Evolutionary conservation across 1,139 yeast genomes (phyloP).

Genomic region (Sugiyamaella neomexicana): DNA sequence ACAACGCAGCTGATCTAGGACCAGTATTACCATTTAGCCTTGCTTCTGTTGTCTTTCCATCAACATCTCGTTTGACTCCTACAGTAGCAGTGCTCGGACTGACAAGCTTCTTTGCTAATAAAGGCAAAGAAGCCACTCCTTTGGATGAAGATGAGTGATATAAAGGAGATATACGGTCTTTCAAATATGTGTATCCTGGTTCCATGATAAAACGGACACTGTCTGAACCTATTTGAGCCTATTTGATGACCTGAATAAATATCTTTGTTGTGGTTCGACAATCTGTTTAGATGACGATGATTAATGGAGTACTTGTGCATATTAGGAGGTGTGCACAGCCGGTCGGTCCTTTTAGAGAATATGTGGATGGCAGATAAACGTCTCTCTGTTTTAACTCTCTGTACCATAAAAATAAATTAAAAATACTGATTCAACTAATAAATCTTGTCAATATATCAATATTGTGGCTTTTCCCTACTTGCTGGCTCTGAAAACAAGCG

Average conservation of each 20-base stretch:
- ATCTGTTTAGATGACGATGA: background rate
- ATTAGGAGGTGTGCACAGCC: background rate
- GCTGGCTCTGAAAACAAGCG: too few species aligned
- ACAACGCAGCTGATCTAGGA: background rate
- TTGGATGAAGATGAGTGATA: slow-evolving; percentile 16
- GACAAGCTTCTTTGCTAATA: slow-evolving; percentile 11
- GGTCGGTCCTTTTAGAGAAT: background rate
- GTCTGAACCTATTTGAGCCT: background rate
- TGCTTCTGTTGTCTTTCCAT: background rate
- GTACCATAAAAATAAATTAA: too few species aligned
- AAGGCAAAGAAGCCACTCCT: slow-evolving; percentile 9
- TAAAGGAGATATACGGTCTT: slow-evolving; percentile 14
- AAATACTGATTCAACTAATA: too few species aligned
- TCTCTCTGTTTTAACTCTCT: too few species aligned
- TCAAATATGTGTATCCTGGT: slow-evolving; percentile 13
- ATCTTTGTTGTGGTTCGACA: background rate
- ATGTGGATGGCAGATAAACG: background rate
- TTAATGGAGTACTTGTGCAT: background rate
- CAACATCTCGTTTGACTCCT: slow-evolving; percentile 1
- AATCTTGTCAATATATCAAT: too few species aligned
- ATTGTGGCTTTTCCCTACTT: too few species aligned
- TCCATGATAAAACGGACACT: slow-evolving; percentile 8
- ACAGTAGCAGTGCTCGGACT: slow-evolving; percentile 6
- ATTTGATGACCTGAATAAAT: background rate
- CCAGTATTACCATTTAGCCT: background rate